Percentiles rank a stretch among this genome's conserved stretches.
These are phyloP conservation scores for Ajuga chamaepitys DNA, from an alignment of 257 asterid genomes.

Conservation along the genomic window DNA sequence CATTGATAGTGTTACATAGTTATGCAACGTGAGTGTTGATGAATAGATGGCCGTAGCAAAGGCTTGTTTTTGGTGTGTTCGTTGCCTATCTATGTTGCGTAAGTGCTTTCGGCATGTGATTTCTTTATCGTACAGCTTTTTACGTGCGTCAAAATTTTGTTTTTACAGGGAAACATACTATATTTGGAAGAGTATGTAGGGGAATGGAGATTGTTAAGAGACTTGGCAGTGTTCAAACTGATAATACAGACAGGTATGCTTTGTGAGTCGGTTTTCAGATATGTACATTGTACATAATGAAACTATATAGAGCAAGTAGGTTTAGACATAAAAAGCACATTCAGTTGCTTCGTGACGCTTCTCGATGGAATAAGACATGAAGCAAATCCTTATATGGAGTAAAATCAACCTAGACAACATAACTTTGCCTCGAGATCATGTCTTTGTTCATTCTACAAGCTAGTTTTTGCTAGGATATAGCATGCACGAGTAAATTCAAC, in stretches of 20 bases:
- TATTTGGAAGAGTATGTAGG: constrained; percentile 86
- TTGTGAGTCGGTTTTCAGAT: neutral
- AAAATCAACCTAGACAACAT: neutral
- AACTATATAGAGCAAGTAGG: neutral
- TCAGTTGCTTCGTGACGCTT: neutral
- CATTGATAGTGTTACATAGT: no score
- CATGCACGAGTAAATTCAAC: neutral
- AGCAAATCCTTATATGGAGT: neutral
- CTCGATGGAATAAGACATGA: neutral
- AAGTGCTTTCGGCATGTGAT: neutral
- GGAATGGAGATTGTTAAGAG: constrained; percentile 98
- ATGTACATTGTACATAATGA: neutral
- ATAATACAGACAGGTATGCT: constrained; percentile 77
- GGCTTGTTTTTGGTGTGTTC: neutral
- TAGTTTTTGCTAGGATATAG: neutral
- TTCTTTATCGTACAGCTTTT: neutral
- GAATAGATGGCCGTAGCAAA: neutral
- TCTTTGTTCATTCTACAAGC: neutral
- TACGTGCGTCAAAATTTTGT: constrained; percentile 2
- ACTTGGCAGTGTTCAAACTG: constrained; percentile 97
- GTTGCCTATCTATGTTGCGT: neutral
- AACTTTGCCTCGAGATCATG: neutral
- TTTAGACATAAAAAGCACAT: neutral
- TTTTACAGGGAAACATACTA: constrained; percentile 80
- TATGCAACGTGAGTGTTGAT: neutral